phyloP scores from a whole-genome alignment of 2,329 filamentous ascomycete genomes.

The Ploettnerulaceae sp. region DNA sequence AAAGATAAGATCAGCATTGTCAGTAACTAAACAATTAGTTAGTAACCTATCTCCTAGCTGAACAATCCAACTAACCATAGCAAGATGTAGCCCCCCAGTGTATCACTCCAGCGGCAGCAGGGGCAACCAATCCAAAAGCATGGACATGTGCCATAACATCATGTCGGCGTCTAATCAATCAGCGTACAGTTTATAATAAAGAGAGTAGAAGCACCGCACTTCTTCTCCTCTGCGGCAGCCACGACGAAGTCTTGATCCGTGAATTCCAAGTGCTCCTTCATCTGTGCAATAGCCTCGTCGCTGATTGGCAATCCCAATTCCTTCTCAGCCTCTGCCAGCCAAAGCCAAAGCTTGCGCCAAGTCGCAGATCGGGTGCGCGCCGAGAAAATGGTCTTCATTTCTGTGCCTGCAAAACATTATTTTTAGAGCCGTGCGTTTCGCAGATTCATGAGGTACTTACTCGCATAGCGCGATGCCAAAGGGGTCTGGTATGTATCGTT shows the following conservation, averaged over 20 bases:
- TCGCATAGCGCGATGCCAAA: conserved; percentile 66
- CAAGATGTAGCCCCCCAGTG: conserved; percentile 54
- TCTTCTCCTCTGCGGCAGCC: conserved; percentile 72
- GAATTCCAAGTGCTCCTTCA: conserved; percentile 68
- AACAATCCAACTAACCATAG: conserved; percentile 13
- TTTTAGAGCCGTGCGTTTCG: neutral
- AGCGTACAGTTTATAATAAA: neutral
- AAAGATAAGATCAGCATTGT: conserved; percentile 75
- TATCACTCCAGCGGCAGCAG: conserved; percentile 67
- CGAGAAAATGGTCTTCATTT: conserved; percentile 78
- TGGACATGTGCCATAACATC: conserved; percentile 62
- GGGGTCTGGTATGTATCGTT: conserved; percentile 60
- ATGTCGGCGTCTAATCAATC: conserved; percentile 47
- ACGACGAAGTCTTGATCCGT: conserved; percentile 74
- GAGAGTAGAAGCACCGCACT: conserved; percentile 18
- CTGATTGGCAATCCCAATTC: conserved; percentile 76
- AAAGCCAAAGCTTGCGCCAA: conserved; percentile 65
- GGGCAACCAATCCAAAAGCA: conserved; percentile 67
- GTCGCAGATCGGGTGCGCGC: conserved; percentile 54
- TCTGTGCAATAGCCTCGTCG: conserved; percentile 68
- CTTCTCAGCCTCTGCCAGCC: conserved; percentile 75
- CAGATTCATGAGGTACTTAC: conserved; percentile 14
- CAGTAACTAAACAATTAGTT: conserved; percentile 31
- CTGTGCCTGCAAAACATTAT: conserved; percentile 32
- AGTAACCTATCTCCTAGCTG: neutral